Conservation (phyloP, 495 filamentous ascomycete genomes). For the Pyrenopolyporus hunteri region DNA sequence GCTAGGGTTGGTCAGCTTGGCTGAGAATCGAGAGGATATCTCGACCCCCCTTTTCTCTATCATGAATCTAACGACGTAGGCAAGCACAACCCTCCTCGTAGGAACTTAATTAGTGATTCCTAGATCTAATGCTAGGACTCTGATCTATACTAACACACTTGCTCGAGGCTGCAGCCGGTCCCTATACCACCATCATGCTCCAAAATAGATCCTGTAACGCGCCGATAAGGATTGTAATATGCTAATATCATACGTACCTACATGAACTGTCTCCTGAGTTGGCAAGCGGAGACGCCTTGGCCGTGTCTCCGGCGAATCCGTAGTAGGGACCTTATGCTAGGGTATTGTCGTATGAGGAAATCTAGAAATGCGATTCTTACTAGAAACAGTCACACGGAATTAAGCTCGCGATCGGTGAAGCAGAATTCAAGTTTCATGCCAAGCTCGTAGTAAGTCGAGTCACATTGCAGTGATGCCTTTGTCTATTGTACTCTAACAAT, state of each 20-base stretch:
- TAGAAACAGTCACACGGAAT: slow-evolving; percentile 28
- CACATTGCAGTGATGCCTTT: slow-evolving; percentile 41
- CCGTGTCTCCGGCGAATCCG: slow-evolving; percentile 12
- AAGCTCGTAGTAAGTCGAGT: slow-evolving; percentile 37
- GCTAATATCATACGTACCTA: slow-evolving; percentile 28
- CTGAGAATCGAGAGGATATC: slow-evolving; percentile 12
- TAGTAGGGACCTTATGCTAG: slow-evolving; percentile 8
- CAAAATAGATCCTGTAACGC: slow-evolving; percentile 15
- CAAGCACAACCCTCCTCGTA: slow-evolving; percentile 19
- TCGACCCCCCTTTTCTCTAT: slow-evolving; percentile 29
- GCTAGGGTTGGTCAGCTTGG: slow-evolving; percentile 26
- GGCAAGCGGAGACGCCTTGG: slow-evolving; percentile 24
- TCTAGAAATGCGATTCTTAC: slow-evolving; percentile 8
- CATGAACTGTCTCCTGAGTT: slow-evolving; percentile 27
- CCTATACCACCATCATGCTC: slow-evolving; percentile 12
- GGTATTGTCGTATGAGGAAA: slow-evolving; percentile 7
- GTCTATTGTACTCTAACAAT: slow-evolving; percentile 39
- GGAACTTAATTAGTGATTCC: slow-evolving; percentile 21
- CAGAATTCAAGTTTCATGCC: slow-evolving; percentile 20
- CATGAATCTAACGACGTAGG: slow-evolving; percentile 3
- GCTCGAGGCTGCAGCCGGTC: slow-evolving; percentile 28
- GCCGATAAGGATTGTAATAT: slow-evolving; percentile 24
- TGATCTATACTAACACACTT: slow-evolving; percentile 16
- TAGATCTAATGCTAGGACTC: slow-evolving; percentile 21
- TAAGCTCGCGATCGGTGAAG: slow-evolving; percentile 15